phyloP scores from a whole-genome alignment of 148 eudicot species.

The Nepenthes gracilis region DNA sequence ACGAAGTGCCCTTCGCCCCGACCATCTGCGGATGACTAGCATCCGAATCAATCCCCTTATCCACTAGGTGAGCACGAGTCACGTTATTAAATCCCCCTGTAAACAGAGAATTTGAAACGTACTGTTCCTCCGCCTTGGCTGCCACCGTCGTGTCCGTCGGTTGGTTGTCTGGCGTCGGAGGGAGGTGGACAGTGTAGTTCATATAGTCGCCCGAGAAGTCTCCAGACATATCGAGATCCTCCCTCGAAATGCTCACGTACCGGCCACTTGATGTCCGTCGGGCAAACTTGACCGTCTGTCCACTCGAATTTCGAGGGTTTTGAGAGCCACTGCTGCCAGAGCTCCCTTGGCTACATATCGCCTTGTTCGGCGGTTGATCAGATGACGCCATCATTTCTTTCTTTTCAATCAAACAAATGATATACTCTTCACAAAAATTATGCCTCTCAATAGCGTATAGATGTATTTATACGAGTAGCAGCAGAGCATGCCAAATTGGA shows the following conservation, averaged over 20 bases:
- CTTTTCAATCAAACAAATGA: no score
- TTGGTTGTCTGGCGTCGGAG: constrained; percentile 72
- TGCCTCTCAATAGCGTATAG: no score
- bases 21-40: constrained; percentile 47
- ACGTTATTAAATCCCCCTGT: constrained; percentile 86
- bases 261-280: constrained; percentile 64
- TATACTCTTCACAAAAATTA: no score
- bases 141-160: constrained; percentile 70
- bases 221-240: constrained; percentile 59
- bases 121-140: constrained; percentile 77
- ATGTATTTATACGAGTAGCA: no score
- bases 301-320: constrained; percentile 13
- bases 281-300: constrained; percentile 54
- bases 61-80: constrained; percentile 83
- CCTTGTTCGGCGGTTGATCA: constrained; percentile 27
- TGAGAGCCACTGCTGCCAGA: constrained; percentile 13
- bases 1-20: constrained; percentile 39
- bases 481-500: no score
- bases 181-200: constrained; percentile 74
- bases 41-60: constrained; percentile 65
- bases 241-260: constrained; percentile 63
- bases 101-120: constrained; percentile 67
- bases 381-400: constrained; percentile 18
- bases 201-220: constrained; percentile 48
- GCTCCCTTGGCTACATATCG: constrained; percentile 22